A percentile compares a stretch with the other conserved stretches of the same genome.
phyloP scores from a whole-genome alignment of 352 stramenopile genomes.

The Pythium biforme region DNA sequence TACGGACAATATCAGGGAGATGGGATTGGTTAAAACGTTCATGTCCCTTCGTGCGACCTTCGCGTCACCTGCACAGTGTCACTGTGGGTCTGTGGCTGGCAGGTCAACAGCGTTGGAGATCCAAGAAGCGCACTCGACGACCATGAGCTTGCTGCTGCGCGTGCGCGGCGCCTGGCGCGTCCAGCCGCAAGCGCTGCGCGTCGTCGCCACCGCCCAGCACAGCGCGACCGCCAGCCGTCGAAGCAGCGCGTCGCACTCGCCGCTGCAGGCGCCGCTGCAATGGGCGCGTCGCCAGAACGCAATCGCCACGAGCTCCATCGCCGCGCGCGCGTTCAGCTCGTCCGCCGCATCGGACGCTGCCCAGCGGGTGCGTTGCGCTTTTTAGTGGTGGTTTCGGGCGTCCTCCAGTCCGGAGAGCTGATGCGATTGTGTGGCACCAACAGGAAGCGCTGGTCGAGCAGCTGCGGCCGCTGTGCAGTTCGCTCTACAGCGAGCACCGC shows the following conservation, averaged over 20 bases:
- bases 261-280: too few relatives aligned
- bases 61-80: slow-evolving; percentile 3
- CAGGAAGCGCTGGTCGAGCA: slow-evolving; percentile 33
- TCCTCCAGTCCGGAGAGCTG: too few relatives aligned
- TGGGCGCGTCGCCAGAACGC: too few relatives aligned
- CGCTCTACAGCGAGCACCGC: slow-evolving; percentile 48
- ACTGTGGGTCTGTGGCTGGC: not conserved
- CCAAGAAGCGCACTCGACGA: not conserved
- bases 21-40: not conserved
- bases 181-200: too few relatives aligned
- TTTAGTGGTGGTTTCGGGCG: too few relatives aligned
- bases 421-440: too few relatives aligned
- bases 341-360: not conserved
- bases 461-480: slow-evolving; percentile 55
- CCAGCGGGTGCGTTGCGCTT: not conserved
- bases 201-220: too few relatives aligned
- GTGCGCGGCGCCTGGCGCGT: slow-evolving; percentile 3
- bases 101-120: too few relatives aligned
- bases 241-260: too few relatives aligned
- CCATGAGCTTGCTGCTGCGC: slow-evolving; percentile 8
- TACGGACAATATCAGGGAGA: not conserved
- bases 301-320: too few relatives aligned
- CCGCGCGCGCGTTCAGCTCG: too few relatives aligned
- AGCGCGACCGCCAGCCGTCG: too few relatives aligned
- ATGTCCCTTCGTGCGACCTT: slow-evolving; percentile 21